phyloP scores from a whole-genome alignment of 352 stramenopile genomes.

The Thalassiosira livingstoniorum region DNA sequence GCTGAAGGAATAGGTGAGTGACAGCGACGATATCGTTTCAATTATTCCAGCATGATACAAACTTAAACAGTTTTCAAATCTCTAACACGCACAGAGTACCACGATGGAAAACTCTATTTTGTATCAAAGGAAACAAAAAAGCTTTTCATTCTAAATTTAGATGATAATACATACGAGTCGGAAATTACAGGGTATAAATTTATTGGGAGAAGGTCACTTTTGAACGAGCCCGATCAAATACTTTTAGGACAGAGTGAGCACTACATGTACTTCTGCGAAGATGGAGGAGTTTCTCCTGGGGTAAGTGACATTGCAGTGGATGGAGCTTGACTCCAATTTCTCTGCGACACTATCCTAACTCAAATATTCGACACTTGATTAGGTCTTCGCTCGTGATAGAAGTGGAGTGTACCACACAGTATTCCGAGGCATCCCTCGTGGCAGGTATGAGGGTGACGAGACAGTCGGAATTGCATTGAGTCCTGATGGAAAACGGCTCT shows the following conservation, averaged over 20 bases:
- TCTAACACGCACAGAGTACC: no score
- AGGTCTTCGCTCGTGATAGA: slow-evolving; percentile 62
- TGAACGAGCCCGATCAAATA: slow-evolving; percentile 41
- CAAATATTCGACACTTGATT: no score
- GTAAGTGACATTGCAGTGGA: no score
- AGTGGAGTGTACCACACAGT: slow-evolving; percentile 59
- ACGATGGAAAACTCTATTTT: slow-evolving; percentile 60
- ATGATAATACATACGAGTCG: slow-evolving; percentile 36
- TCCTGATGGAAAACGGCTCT: slow-evolving; percentile 67
- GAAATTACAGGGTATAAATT: slow-evolving; percentile 10
- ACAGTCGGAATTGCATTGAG: slow-evolving; percentile 73
- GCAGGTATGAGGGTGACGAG: slow-evolving; percentile 40
- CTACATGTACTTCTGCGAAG: slow-evolving; percentile 45
- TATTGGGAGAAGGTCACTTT: slow-evolving; percentile 16
- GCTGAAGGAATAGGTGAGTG: slow-evolving; percentile 55
- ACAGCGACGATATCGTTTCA: no score
- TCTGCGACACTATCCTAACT: no score
- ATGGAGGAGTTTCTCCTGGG: slow-evolving; percentile 25
- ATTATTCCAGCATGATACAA: no score
- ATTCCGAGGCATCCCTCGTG: slow-evolving; percentile 39
- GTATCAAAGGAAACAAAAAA: slow-evolving; percentile 29
- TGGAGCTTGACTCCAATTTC: no score
- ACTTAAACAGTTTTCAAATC: no score
- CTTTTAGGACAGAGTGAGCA: not conserved
- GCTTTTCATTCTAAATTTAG: slow-evolving; percentile 52